Evolutionary conservation across 2,329 filamentous ascomycete genomes (phyloP).

Genomic region (Claviceps humidiphila): DNA sequence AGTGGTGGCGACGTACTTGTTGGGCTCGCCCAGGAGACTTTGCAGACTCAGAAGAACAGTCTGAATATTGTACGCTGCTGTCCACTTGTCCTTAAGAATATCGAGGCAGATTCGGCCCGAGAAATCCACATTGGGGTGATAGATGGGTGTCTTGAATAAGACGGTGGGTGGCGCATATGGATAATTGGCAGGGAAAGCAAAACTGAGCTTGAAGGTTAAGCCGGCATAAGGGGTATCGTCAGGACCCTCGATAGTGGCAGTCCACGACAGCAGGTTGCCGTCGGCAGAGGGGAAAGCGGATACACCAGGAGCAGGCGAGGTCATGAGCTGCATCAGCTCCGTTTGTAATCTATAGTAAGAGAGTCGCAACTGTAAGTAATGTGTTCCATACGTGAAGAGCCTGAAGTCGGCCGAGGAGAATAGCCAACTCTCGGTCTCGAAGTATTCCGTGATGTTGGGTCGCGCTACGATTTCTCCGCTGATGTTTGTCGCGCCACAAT

Average conservation of each 20-base stretch:
- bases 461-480: not conserved
- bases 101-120: slow-evolving; percentile 93
- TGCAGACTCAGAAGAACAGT: slow-evolving; percentile 87
- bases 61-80: slow-evolving; percentile 91
- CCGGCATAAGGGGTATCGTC: slow-evolving; percentile 81
- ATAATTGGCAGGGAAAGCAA: slow-evolving; percentile 84
- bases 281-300: slow-evolving; percentile 88
- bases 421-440: not conserved
- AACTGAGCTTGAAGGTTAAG: slow-evolving; percentile 82
- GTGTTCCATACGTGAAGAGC: not conserved
- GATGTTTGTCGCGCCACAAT: not conserved
- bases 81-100: slow-evolving; percentile 99
- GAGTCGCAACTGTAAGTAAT: not conserved
- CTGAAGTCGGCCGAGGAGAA: not conserved
- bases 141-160: slow-evolving; percentile 96
- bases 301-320: slow-evolving; percentile 80
- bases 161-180: slow-evolving; percentile 85
- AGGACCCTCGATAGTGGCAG: slow-evolving; percentile 83
- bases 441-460: too few species aligned
- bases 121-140: slow-evolving; percentile 98
- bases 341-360: slow-evolving; percentile 62
- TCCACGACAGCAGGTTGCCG: slow-evolving; percentile 85
- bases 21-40: slow-evolving; percentile 89
- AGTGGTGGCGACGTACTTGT: slow-evolving; percentile 58
- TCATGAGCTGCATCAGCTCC: slow-evolving; percentile 98